Percentiles rank a stretch among this genome's conserved stretches.
Conservation (phyloP, 164 flowering plant genomes). For the Taxillus chinensis region DNA sequence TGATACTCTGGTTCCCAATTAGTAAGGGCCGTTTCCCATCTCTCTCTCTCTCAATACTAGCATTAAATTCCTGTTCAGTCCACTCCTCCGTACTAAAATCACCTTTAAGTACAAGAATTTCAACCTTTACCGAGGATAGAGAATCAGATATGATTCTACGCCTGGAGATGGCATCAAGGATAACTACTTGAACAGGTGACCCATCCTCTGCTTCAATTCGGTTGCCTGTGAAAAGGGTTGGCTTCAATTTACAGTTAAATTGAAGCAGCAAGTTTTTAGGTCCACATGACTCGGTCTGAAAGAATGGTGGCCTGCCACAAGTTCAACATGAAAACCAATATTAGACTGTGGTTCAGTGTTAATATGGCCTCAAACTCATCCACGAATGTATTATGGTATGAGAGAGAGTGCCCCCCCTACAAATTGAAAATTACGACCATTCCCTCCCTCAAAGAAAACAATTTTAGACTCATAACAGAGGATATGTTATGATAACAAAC, state of each 20-base stretch:
- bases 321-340: slow-evolving; percentile 1
- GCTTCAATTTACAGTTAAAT: slow-evolving; percentile 29
- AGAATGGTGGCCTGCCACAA: slow-evolving; percentile 20
- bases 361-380: not conserved
- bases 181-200: slow-evolving; percentile 21
- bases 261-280: slow-evolving; percentile 26
- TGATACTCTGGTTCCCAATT: slow-evolving; percentile 27
- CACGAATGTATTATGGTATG: not conserved
- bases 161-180: slow-evolving; percentile 25
- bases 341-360: not conserved
- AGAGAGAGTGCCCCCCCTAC: not conserved
- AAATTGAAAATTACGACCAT: not conserved
- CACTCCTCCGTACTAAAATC: slow-evolving; percentile 38
- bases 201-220: slow-evolving; percentile 26
- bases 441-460: not conserved
- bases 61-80: slow-evolving; percentile 30
- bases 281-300: slow-evolving; percentile 21
- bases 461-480: not conserved
- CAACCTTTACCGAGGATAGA: slow-evolving; percentile 34
- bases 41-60: slow-evolving; percentile 29
- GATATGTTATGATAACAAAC: not conserved
- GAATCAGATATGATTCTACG: slow-evolving; percentile 23
- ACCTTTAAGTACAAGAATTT: slow-evolving; percentile 41
- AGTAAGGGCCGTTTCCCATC: slow-evolving; percentile 53
- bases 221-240: slow-evolving; percentile 31